These are phyloP conservation scores for Rosa multiflora DNA, from an alignment of 306 rosid genomes.

Conservation along the genomic window DNA sequence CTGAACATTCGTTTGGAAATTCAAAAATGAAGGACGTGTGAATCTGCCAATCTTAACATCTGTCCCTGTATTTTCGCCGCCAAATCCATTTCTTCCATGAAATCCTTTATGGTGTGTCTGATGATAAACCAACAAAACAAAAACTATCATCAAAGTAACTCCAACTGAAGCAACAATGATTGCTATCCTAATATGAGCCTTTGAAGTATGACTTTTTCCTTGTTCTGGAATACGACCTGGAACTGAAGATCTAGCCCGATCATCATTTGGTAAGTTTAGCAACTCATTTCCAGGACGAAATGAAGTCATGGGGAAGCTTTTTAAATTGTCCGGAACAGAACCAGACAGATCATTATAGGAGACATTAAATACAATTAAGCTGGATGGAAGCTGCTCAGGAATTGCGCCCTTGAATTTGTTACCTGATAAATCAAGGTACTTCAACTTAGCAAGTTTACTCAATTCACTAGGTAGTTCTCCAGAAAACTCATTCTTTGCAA, in stretches of 20 bases:
- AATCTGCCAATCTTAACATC: conserved; percentile 69
- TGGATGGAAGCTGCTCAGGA: conserved; percentile 75
- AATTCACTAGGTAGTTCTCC: conserved; percentile 76
- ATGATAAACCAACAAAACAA: conserved; percentile 87
- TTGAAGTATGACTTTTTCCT: conserved; percentile 46
- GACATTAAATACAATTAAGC: conserved; percentile 68
- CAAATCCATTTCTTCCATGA: conserved; percentile 65
- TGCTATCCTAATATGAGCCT: conserved; percentile 74
- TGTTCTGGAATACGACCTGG: conserved; percentile 35
- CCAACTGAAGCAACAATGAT: conserved; percentile 90
- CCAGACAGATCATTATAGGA: conserved; percentile 84
- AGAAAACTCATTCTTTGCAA: conserved; percentile 72
- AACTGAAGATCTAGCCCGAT: conserved; percentile 39
- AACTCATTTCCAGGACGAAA: conserved; percentile 76
- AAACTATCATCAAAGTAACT: conserved; percentile 84
- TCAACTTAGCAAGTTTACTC: conserved; percentile 65
- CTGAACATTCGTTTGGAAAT: conserved; percentile 59
- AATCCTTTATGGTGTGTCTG: conserved; percentile 75
- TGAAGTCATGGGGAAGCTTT: conserved; percentile 54
- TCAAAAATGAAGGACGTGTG: conserved; percentile 72
- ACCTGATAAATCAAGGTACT: conserved; percentile 72
- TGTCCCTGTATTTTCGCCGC: conserved; percentile 57
- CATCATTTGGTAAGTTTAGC: conserved; percentile 38
- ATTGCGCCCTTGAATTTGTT: conserved; percentile 81
- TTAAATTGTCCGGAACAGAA: conserved; percentile 63